phyloP scores from a whole-genome alignment of 352 stramenopile species.

The Discostella stelligera region DNA sequence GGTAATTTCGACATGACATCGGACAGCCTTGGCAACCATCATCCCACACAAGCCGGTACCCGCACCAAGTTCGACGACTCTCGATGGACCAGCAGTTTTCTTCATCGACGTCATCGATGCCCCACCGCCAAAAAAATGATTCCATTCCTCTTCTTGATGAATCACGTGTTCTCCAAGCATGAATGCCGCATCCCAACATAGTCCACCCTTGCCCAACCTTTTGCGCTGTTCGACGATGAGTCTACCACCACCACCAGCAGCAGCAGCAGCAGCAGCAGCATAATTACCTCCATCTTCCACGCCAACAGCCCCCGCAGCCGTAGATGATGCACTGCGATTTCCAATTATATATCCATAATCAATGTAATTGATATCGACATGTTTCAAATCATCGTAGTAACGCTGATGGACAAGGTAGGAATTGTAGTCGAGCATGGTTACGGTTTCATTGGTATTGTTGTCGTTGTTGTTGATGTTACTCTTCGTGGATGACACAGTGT shows the following conservation, averaged over 20 bases:
- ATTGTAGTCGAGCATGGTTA: constrained; percentile 50
- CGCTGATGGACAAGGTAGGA: constrained; percentile 63
- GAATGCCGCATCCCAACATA: constrained; percentile 75
- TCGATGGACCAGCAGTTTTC: background rate
- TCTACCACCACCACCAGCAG: background rate
- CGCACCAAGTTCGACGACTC: constrained; percentile 65
- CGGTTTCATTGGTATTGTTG: constrained; percentile 7
- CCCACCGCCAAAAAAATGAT: background rate
- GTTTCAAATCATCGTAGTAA: constrained; percentile 78
- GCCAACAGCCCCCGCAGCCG: background rate
- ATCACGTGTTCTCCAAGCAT: constrained; percentile 71
- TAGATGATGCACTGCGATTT: background rate
- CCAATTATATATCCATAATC: constrained; percentile 53
- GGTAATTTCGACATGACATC: constrained; percentile 57
- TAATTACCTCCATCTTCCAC: too few relatives aligned
- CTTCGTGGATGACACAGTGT: background rate
- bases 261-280: too few relatives aligned
- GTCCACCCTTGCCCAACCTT: constrained; percentile 66
- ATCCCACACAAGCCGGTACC: constrained; percentile 67
- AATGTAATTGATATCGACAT: constrained; percentile 68
- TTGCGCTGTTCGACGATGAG: constrained; percentile 71
- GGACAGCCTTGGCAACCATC: constrained; percentile 53
- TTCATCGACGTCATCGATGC: background rate
- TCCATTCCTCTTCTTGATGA: constrained; percentile 26
- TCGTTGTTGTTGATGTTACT: too few relatives aligned